Conservation (phyloP, 768 basidiomycete genomes). For the Saitozyma sp. region DNA sequence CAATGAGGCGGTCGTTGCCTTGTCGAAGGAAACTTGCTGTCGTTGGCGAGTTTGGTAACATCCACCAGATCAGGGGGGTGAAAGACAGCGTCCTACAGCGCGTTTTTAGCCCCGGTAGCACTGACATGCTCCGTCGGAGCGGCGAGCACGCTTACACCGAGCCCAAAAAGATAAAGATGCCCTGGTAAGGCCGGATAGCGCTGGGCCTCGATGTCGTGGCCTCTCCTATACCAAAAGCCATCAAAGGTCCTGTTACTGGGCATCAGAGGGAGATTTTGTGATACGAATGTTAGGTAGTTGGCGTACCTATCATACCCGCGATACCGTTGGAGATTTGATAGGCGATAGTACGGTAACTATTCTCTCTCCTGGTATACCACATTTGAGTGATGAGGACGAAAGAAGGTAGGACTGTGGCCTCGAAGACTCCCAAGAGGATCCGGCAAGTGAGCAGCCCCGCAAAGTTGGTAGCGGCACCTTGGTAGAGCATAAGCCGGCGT, state of each 20-base stretch:
- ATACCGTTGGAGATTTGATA: slow-evolving; percentile 41
- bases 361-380: slow-evolving; percentile 43
- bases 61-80: slow-evolving; percentile 39
- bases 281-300: slow-evolving; percentile 10
- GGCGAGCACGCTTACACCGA: slow-evolving; percentile 12
- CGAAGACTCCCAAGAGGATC: slow-evolving; percentile 54
- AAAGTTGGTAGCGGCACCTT: slow-evolving; percentile 29
- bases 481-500: background rate
- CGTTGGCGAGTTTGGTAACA: slow-evolving; percentile 46
- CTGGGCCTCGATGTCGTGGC: slow-evolving; percentile 2
- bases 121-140: too few relatives aligned
- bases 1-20: slow-evolving; percentile 49
- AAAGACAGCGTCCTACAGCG: slow-evolving; percentile 33
- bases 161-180: slow-evolving; percentile 48
- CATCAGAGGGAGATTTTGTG: too few relatives aligned
- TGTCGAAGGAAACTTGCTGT: slow-evolving; percentile 47
- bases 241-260: slow-evolving; percentile 25
- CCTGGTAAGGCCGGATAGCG: slow-evolving; percentile 35
- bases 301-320: too few relatives aligned
- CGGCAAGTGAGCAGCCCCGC: slow-evolving; percentile 26
- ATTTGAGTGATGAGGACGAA: slow-evolving; percentile 58
- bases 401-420: slow-evolving; percentile 58
- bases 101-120: slow-evolving; percentile 21
- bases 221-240: slow-evolving; percentile 31
- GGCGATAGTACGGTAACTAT: slow-evolving; percentile 31